These are phyloP conservation scores for Aureobasidium sp. DNA, from an alignment of 2,329 filamentous ascomycete species.

Conservation along the genomic window DNA sequence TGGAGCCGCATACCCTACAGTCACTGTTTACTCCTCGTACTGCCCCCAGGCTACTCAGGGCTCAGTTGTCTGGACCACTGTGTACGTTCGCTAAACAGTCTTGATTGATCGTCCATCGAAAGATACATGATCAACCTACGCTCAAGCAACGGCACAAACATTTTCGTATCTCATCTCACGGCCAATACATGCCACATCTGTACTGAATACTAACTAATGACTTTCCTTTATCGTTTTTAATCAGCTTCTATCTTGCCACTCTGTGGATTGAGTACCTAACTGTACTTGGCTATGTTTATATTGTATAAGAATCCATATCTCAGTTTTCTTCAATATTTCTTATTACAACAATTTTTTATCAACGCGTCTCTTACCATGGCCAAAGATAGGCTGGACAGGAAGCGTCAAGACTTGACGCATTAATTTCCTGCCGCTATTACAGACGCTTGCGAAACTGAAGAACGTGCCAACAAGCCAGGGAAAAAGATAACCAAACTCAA, in stretches of 20 bases:
- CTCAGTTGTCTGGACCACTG: background rate
- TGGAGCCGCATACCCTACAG: background rate
- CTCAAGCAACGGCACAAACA: background rate
- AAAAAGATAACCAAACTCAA: too few species aligned
- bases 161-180: background rate
- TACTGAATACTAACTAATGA: background rate
- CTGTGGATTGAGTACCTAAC: background rate
- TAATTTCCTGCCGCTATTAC: too few species aligned
- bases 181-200: too few species aligned
- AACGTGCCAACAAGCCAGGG: too few species aligned
- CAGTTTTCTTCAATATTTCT: too few species aligned
- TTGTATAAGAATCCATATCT: too few species aligned
- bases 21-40: constrained; percentile 22
- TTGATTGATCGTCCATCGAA: too few species aligned
- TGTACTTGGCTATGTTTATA: background rate
- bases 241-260: background rate
- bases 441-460: too few species aligned
- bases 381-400: too few species aligned
- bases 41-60: constrained; percentile 24
- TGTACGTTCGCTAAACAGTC: background rate
- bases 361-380: too few species aligned
- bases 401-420: too few species aligned
- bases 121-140: background rate
- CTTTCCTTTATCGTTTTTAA: background rate
- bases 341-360: too few species aligned